A percentile compares a stretch with the other conserved stretches of the same genome.
Conservation (phyloP, 768 basidiomycete genomes). For the Daedaleopsis sinensis region DNA sequence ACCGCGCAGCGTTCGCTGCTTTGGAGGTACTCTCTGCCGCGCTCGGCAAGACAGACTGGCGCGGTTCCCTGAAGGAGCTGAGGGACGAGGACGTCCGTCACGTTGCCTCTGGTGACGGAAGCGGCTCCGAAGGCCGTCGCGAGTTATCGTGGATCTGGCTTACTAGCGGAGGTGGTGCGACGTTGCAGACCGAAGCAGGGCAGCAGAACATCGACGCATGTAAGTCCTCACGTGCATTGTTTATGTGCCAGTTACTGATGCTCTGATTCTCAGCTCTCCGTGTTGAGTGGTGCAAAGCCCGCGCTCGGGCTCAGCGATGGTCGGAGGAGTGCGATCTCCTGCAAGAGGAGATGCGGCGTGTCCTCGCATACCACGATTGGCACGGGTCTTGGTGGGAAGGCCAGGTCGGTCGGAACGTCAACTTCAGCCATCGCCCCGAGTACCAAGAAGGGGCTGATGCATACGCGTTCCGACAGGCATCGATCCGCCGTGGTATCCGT, state of each 20-base stretch:
- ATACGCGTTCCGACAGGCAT: not conserved
- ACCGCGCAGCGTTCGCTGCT: not conserved
- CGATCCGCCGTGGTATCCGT: not conserved
- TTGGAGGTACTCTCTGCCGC: not conserved
- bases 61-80: not conserved
- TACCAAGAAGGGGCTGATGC: not conserved
- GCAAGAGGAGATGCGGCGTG: constrained; percentile 20
- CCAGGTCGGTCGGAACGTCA: not conserved
- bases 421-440: no score
- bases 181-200: not conserved
- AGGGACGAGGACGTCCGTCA: constrained; percentile 1
- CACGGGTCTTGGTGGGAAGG: not conserved
- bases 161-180: not conserved
- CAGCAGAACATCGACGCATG: not conserved
- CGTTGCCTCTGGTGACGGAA: not conserved
- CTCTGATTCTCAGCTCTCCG: constrained; percentile 2
- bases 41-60: constrained; percentile 4
- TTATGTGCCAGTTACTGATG: no score
- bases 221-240: not conserved
- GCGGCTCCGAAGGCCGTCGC: constrained; percentile 3
- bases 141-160: constrained; percentile 21
- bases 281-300: constrained; percentile 16
- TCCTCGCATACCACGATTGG: not conserved
- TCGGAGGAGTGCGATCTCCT: constrained; percentile 17
- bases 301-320: constrained; percentile 15